Evolutionary conservation across 192 early-diverging fungal species (phyloP).

Genomic region (Coemansia sp.): DNA sequence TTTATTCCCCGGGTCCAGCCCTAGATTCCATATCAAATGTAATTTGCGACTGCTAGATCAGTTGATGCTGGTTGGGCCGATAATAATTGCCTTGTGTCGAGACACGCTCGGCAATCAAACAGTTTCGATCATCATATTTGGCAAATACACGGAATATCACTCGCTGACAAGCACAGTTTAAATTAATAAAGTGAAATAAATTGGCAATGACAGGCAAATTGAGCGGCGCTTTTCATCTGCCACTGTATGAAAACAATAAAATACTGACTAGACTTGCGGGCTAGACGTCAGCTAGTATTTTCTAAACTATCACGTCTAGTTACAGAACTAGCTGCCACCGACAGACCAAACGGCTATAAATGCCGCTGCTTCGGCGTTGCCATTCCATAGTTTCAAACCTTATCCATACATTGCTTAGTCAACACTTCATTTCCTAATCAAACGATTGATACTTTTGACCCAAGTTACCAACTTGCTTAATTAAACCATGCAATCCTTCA

Average conservation of each 20-base stretch:
- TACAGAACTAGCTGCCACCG: neutral
- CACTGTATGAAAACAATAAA: neutral
- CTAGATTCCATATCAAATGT: neutral
- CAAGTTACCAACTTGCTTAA: slow-evolving; percentile 1
- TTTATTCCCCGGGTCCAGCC: neutral
- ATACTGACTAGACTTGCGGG: neutral
- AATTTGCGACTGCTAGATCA: neutral
- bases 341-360: neutral
- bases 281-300: too few relatives aligned
- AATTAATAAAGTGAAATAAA: neutral
- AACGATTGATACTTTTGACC: neutral
- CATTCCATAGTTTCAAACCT: neutral
- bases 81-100: neutral
- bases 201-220: neutral
- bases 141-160: neutral
- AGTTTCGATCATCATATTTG: too few relatives aligned
- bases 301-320: neutral
- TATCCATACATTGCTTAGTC: slow-evolving; percentile 5
- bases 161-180: neutral
- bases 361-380: too few relatives aligned
- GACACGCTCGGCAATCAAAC: neutral
- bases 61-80: too few relatives aligned
- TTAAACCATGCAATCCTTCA: slow-evolving; percentile 34
- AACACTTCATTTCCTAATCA: neutral
- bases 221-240: neutral